These are phyloP conservation scores for Hanseniaspora vineae DNA, from an alignment of 805 yeast species.

Conservation along the genomic window DNA sequence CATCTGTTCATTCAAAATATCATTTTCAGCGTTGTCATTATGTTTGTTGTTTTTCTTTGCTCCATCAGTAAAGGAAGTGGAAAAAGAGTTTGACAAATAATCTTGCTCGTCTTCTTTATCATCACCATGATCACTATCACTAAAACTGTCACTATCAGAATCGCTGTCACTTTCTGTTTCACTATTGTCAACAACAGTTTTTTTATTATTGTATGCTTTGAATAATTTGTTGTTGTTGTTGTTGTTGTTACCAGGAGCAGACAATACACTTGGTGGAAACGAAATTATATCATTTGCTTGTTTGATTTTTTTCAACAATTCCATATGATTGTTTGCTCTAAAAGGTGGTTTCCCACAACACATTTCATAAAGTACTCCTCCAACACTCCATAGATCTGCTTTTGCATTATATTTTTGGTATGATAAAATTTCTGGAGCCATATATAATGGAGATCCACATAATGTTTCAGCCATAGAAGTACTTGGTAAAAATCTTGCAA, in stretches of 20 bases:
- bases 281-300: slow-evolving; percentile 62
- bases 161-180: neutral
- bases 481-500: slow-evolving; percentile 87
- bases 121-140: neutral
- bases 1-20: slow-evolving; percentile 20
- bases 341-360: slow-evolving; percentile 94
- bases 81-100: too few relatives aligned
- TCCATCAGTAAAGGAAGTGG: neutral
- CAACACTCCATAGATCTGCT: slow-evolving; percentile 97
- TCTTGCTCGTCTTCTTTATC: neutral
- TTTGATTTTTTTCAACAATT: slow-evolving; percentile 75
- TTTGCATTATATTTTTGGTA: slow-evolving; percentile 94
- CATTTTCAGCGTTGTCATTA: neutral
- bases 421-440: slow-evolving; percentile 95
- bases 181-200: too few relatives aligned
- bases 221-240: neutral
- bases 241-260: neutral
- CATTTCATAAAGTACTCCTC: slow-evolving; percentile 94
- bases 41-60: neutral
- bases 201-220: neutral
- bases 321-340: slow-evolving; percentile 86
- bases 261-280: slow-evolving; percentile 41
- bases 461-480: slow-evolving; percentile 93
- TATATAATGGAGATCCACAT: slow-evolving; percentile 94
- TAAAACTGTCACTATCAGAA: neutral